Evolutionary conservation across 2,329 filamentous ascomycete genomes (phyloP).

Genomic region (Hawksworthiomyces lignivorus): DNA sequence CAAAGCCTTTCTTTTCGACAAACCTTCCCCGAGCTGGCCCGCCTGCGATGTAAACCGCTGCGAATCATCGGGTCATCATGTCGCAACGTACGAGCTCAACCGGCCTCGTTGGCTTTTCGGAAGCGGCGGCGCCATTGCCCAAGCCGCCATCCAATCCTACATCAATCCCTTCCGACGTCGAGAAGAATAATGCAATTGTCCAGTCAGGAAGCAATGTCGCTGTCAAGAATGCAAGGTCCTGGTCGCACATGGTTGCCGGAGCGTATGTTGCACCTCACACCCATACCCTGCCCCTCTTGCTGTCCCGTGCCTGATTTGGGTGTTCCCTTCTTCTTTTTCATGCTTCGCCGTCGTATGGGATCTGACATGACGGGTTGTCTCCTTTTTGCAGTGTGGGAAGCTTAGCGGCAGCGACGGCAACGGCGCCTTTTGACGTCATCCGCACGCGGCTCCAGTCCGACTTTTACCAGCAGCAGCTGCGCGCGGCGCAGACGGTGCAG

Average conservation of each 20-base stretch:
- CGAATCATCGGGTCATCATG: slow-evolving; percentile 6
- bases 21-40: no score
- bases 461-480: slow-evolving; percentile 82
- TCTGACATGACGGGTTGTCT: no score
- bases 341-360: not conserved
- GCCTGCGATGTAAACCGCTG: slow-evolving; percentile 7
- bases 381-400: slow-evolving; percentile 61
- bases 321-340: not conserved
- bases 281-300: no score
- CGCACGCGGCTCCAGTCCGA: slow-evolving; percentile 92
- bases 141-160: not conserved
- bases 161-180: not conserved
- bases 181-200: not conserved
- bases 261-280: slow-evolving; percentile 49
- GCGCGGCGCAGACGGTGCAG: slow-evolving; percentile 57
- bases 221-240: slow-evolving; percentile 56
- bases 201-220: slow-evolving; percentile 23
- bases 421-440: slow-evolving; percentile 85
- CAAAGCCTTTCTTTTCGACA: not conserved
- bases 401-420: slow-evolving; percentile 88
- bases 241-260: slow-evolving; percentile 87
- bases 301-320: no score
- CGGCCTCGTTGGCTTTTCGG: slow-evolving; percentile 9
- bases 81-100: slow-evolving; percentile 8
- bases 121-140: not conserved